Conservation (phyloP, 768 basidiomycete genomes). For the Pleurotus sapidus region DNA sequence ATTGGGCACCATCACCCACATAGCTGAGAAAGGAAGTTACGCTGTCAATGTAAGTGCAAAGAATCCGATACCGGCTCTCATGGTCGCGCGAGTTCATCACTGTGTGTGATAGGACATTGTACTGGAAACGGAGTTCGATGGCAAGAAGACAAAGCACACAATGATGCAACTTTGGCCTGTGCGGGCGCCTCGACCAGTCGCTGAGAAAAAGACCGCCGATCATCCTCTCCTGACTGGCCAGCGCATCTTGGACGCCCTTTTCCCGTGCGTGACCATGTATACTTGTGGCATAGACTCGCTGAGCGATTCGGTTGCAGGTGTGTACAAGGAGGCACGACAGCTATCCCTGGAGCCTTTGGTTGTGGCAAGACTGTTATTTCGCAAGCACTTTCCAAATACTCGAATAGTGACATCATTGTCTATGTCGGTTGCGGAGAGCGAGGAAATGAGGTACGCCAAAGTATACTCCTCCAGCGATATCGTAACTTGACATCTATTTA, state of each 20-base stretch:
- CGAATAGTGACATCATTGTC: conserved; percentile 98
- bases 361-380: conserved; percentile 99
- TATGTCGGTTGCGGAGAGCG: conserved; percentile 99
- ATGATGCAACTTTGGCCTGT: conserved; percentile 99
- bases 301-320: conserved; percentile 47
- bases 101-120: conserved; percentile 71
- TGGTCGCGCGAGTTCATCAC: no score
- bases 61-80: no score
- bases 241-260: conserved; percentile 93
- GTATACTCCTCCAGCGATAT: not conserved
- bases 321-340: conserved; percentile 94
- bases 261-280: conserved; percentile 63
- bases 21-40: conserved; percentile 94
- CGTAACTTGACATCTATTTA: conserved; percentile 17
- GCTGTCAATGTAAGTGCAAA: conserved; percentile 71
- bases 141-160: conserved; percentile 88
- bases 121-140: conserved; percentile 96
- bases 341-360: conserved; percentile 98
- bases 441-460: conserved; percentile 77
- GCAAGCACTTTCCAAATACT: conserved; percentile 96
- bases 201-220: conserved; percentile 94
- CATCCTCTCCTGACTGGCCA: conserved; percentile 93
- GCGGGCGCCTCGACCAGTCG: conserved; percentile 91
- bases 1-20: conserved; percentile 90
- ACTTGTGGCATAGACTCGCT: not conserved